Base-by-base conservation (phyloP, 768 basidiomycete genomes). In the Xerocomus spinulosus region DNA sequence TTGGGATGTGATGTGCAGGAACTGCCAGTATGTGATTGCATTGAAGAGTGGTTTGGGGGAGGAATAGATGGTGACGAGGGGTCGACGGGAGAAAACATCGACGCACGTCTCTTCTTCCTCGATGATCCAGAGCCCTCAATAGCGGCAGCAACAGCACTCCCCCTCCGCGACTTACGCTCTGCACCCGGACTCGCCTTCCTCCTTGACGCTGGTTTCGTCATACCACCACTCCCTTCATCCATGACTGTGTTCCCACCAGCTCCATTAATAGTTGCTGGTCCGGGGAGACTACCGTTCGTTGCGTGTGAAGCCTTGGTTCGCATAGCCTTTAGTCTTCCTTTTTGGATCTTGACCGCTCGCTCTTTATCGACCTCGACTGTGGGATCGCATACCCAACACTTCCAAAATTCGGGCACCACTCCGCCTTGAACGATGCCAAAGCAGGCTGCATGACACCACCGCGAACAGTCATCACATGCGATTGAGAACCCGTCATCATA, bases 381-480 rank as follows among this genome's bases (percentile, higher is more conserved):
- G 5, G 82, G 76, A 48, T 73, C 67, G 58, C 88, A 90, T 5
- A 73, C 59, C 76, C 87, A 87, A 66, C 92, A 96, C 20, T 68
- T 67, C 74, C 87, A 92, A 48, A 83, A 78, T 39, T 92, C 88
- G 1, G 87, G 85, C 0, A 87, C 83, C 36, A 68, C 55, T 7
- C 63, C 62, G 4, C 73, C 77, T 44, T 76, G 68, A 12, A 72
- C 68, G 52, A 87, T 82, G 39, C 72, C 78, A 55, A 86, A 87
- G 68, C 92, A 93, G 8, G 80, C 82, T 7, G 79, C 82, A 68
- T 94, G 92, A 56, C 84, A 85, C 90, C 92, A 93, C 32, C 84
- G 77, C 18, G 76, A 77, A 61, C 92, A 94, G 41, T 71, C 63
- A 64, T 93, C 92, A 68, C 92, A 94, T 9, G 85, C 87, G 52